Base-by-base conservation (phyloP, 2,329 filamentous ascomycete genomes). In the Diplodia mutila region DNA sequence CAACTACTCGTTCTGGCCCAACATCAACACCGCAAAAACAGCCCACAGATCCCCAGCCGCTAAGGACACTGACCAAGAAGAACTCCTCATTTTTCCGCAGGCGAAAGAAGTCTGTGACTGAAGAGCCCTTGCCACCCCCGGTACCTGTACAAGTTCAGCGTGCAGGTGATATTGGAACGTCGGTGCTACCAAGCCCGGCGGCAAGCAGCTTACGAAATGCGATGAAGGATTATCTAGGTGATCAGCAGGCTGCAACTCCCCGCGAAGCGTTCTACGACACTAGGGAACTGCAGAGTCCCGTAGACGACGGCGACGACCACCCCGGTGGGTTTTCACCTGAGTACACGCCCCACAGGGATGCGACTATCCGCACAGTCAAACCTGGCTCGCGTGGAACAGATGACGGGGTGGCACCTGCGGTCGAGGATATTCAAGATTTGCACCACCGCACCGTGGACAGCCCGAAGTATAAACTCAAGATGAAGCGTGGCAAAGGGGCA, bases 81-180 rank as follows among this genome's bases (percentile, higher is more conserved):
- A 88, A 92, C 4, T 96, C 94, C 0, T 94, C 93, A 0, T 98
- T 99, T 81, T 98, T 98, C 81, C 87, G 95, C 70, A 87, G 95
- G 69, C 87, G 94, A 70, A 98, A 98, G 86, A 96, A 94, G 85
- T 97, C 94, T 5, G 80, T 93, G 39, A 87, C 88, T 16, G 93
- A 96, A 70, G 76, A 78, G 53, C 85, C 87, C 25, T 85, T 85
- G 48, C 88, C 90, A 39, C 88, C 90, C 9, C 79, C 89, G 34
- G 86, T 78, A 70, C 79, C 83, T 52, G 72, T 82, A 32, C 79
- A 81, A 46, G 73, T 83, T 42, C 78, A 77, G 52, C 73, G 73
- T 76, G 53, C 71, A 67, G 70, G 72, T 70, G 66, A 77, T 71
- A 66, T 72, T 65, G 46, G 74, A 37, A 71, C 61, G 55, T 46